Percentiles rank a stretch among this genome's conserved stretches.
phyloP scores from a whole-genome alignment of 169 alveolate species.

The Plasmodium vinckei region DNA sequence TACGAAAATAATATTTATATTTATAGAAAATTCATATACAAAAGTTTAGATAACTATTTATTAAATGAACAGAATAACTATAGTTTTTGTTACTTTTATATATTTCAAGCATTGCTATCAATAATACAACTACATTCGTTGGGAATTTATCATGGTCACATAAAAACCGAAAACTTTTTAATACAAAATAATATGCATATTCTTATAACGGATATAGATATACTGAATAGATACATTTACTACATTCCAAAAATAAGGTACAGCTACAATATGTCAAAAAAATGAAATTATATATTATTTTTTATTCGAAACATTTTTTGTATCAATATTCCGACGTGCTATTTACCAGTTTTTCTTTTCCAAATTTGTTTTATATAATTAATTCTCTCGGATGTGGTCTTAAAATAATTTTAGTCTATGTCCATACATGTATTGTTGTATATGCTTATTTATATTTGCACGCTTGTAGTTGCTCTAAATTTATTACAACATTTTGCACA shows the following conservation, averaged over 20 bases:
- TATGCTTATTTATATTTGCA: background rate
- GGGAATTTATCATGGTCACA: slow-evolving; percentile 79
- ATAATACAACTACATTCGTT: slow-evolving; percentile 76
- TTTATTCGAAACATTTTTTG: no score
- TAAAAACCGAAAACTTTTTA: slow-evolving; percentile 78
- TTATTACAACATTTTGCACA: background rate
- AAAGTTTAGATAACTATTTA: slow-evolving; percentile 50
- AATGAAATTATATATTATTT: no score
- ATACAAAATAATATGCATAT: slow-evolving; percentile 66
- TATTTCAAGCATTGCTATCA: slow-evolving; percentile 74
- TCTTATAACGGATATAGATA: slow-evolving; percentile 77
- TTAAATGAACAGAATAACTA: slow-evolving; percentile 28
- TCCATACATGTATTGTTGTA: background rate
- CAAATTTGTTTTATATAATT: no score
- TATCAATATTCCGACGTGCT: no score
- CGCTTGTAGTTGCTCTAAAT: background rate
- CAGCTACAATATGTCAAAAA: no score
- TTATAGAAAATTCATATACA: slow-evolving; percentile 51
- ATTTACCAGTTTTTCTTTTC: no score
- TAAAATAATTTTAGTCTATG: background rate
- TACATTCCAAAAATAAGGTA: slow-evolving; percentile 52
- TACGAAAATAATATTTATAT: slow-evolving; percentile 68
- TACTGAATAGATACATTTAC: slow-evolving; percentile 40
- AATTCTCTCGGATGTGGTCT: no score
- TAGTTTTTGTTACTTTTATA: slow-evolving; percentile 28